phyloP scores from a whole-genome alignment of 176 grass and related monocot species.

The Olyra latifolia region DNA sequence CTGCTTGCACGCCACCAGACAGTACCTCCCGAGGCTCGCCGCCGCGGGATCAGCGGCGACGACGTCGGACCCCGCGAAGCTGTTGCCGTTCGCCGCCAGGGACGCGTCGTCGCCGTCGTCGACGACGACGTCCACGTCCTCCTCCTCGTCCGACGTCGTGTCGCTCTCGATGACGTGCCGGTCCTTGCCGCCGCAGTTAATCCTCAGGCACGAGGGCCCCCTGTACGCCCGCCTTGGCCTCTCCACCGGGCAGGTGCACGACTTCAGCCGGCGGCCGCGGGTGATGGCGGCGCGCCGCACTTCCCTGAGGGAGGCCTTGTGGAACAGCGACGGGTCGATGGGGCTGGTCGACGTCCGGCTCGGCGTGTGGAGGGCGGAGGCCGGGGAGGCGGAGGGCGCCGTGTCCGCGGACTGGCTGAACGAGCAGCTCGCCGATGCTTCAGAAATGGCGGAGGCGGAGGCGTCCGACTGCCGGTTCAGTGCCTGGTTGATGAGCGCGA shows the following conservation, averaged over 20 bases:
- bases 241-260: conserved; percentile 62
- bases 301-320: conserved; percentile 51
- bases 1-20: conserved; percentile 75
- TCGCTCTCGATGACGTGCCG: conserved; percentile 39
- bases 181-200: conserved; percentile 43
- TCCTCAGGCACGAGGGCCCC: conserved; percentile 55
- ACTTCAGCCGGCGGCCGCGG: conserved; percentile 53
- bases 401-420: conserved; percentile 23
- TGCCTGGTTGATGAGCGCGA: conserved; percentile 81
- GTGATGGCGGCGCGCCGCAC: conserved; percentile 47
- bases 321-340: conserved; percentile 32
- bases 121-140: not conserved
- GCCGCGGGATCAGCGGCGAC: not conserved
- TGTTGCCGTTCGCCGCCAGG: not conserved
- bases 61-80: conserved; percentile 25
- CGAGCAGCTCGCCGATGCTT: conserved; percentile 8
- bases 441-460: not conserved
- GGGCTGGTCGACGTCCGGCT: conserved; percentile 28
- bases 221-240: conserved; percentile 19
- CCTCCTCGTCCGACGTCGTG: conserved; percentile 44
- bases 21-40: conserved; percentile 45
- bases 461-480: conserved; percentile 50
- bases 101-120: conserved; percentile 26
- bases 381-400: conserved; percentile 1
- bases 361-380: conserved; percentile 25